phyloP scores from a whole-genome alignment of 2,329 filamentous ascomycete species.

The Cyphellophora attinorum region DNA sequence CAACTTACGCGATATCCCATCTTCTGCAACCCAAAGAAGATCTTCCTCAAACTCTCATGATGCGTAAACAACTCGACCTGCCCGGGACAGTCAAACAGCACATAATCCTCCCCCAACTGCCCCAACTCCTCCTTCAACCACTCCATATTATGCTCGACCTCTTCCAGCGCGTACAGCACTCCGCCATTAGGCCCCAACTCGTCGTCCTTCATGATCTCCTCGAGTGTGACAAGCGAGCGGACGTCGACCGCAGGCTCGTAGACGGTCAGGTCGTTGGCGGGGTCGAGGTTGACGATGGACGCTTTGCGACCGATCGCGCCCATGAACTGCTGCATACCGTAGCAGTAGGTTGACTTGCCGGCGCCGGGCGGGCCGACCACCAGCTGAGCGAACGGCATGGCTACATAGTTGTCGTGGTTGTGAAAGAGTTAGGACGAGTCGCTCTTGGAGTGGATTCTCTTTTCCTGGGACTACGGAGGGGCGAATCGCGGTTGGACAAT shows the following conservation, averaged over 20 bases:
- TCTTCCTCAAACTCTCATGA: conserved; percentile 81
- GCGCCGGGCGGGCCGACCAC: conserved; percentile 89
- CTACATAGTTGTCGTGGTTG: no score
- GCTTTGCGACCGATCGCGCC: conserved; percentile 89
- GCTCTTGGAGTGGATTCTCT: no score
- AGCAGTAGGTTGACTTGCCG: conserved; percentile 95
- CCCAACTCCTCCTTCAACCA: conserved; percentile 80
- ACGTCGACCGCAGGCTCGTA: conserved; percentile 90
- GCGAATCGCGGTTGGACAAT: no score
- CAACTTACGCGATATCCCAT: conserved; percentile 73
- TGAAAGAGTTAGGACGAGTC: no score
- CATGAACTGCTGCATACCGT: conserved; percentile 99
- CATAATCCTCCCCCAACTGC: conserved; percentile 75
- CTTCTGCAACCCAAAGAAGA: conserved; percentile 85
- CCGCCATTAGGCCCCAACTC: conserved; percentile 86
- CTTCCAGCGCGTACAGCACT: conserved; percentile 86
- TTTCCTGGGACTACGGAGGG: no score
- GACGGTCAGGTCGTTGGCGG: conserved; percentile 84
- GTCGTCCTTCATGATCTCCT: conserved; percentile 91
- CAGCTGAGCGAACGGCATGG: conserved; percentile 64
- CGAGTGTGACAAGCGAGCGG: conserved; percentile 74
- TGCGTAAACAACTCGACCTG: conserved; percentile 97
- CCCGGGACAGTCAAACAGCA: conserved; percentile 92
- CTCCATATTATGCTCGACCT: conserved; percentile 86
- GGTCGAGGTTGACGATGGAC: conserved; percentile 92